phyloP scores from a whole-genome alignment of 306 rosid species.

The Sesbania bispinosa region DNA sequence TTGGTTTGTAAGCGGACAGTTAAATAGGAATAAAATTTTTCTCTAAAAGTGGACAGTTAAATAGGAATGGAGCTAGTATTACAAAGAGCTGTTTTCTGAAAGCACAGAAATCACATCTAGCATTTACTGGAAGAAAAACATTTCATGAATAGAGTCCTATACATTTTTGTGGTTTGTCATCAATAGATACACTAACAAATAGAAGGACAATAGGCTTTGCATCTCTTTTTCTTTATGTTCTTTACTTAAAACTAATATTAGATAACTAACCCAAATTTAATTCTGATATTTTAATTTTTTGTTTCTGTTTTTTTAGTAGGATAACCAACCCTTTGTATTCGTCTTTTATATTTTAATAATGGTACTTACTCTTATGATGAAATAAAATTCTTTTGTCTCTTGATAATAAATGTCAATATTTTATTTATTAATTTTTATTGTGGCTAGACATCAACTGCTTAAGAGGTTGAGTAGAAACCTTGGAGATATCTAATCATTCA shows the following conservation, averaged over 20 bases:
- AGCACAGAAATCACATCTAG: background rate
- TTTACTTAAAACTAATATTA: background rate
- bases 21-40: too few species aligned
- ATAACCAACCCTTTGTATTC: background rate
- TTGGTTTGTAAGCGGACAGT: too few species aligned
- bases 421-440: background rate
- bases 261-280: background rate
- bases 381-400: slow-evolving; percentile 1
- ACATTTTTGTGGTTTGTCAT: background rate
- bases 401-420: slow-evolving; percentile 8
- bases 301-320: background rate
- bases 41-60: too few species aligned
- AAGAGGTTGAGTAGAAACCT: background rate
- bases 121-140: background rate
- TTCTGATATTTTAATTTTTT: background rate
- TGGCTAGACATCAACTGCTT: background rate
- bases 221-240: background rate
- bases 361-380: background rate
- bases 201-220: background rate
- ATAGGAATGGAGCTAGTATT: too few species aligned
- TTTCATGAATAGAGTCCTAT: background rate
- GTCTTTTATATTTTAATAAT: background rate
- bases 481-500: background rate
- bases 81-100: background rate
- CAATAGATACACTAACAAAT: background rate